Evolutionary conservation across 2,329 filamentous ascomycete genomes (phyloP).

Genomic region (Monosporascus ibericus): DNA sequence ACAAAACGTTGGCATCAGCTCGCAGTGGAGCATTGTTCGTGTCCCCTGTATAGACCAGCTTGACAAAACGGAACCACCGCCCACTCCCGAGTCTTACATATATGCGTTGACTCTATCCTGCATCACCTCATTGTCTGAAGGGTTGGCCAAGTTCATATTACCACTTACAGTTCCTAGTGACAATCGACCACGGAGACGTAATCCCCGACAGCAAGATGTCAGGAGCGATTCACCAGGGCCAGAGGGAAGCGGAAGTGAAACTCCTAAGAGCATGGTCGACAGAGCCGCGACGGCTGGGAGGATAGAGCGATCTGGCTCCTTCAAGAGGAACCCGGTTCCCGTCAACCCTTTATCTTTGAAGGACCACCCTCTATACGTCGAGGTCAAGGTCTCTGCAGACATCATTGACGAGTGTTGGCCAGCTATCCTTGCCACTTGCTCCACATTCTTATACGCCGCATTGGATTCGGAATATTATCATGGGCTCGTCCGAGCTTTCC

Average conservation of each 20-base stretch:
- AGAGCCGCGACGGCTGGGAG: slow-evolving; percentile 20
- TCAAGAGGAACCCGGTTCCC: slow-evolving; percentile 70
- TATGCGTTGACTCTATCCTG: slow-evolving; percentile 86
- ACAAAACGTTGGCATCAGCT: slow-evolving; percentile 72
- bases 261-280: slow-evolving; percentile 23
- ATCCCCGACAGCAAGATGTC: slow-evolving; percentile 33
- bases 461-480: slow-evolving; percentile 94
- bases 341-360: slow-evolving; percentile 76
- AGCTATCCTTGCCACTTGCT: slow-evolving; percentile 87
- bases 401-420: slow-evolving; percentile 95
- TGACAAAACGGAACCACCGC: slow-evolving; percentile 81
- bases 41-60: slow-evolving; percentile 89
- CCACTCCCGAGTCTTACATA: slow-evolving; percentile 85
- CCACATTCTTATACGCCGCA: slow-evolving; percentile 87
- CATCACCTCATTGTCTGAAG: slow-evolving; percentile 85
- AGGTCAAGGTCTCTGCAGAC: slow-evolving; percentile 70
- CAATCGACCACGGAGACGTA: slow-evolving; percentile 45
- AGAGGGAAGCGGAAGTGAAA: slow-evolving; percentile 28
- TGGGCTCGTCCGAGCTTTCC: slow-evolving; percentile 82
- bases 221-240: slow-evolving; percentile 38
- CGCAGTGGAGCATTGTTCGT: slow-evolving; percentile 82
- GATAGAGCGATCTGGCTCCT: slow-evolving; percentile 58
- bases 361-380: slow-evolving; percentile 63
- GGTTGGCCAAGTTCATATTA: slow-evolving; percentile 85
- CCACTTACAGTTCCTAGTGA: slow-evolving; percentile 83